phyloP scores from a whole-genome alignment of 768 basidiomycete genomes.

The Tylopilus intermedius region DNA sequence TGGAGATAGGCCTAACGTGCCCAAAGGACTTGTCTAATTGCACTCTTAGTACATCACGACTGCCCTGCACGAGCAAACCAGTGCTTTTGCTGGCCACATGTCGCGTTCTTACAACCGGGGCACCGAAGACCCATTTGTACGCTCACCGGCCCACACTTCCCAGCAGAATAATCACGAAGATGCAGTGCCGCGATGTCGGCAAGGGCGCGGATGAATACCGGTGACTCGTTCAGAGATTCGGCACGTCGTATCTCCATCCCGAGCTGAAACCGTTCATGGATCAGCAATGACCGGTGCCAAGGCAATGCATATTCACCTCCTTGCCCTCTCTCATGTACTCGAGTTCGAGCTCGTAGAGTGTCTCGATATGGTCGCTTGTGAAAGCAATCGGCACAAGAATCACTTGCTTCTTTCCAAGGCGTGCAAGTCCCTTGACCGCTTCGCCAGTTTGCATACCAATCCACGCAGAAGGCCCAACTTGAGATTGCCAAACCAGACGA shows the following conservation, averaged over 20 bases:
- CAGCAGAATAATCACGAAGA: slow-evolving; percentile 55
- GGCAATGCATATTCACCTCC: slow-evolving; percentile 53
- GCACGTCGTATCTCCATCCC: slow-evolving; percentile 88
- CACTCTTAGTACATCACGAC: slow-evolving; percentile 28
- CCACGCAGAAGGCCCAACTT: slow-evolving; percentile 97
- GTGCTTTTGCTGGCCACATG: slow-evolving; percentile 80
- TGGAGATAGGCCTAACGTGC: neutral
- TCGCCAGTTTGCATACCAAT: slow-evolving; percentile 95
- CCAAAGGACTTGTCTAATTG: neutral
- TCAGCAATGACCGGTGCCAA: neutral
- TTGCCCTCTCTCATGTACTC: slow-evolving; percentile 89
- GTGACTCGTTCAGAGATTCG: slow-evolving; percentile 90
- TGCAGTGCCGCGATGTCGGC: slow-evolving; percentile 88
- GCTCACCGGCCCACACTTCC: slow-evolving; percentile 59
- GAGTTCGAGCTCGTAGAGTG: slow-evolving; percentile 91
- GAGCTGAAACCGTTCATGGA: slow-evolving; percentile 44
- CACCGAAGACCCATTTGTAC: slow-evolving; percentile 83
- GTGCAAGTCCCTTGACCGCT: slow-evolving; percentile 81
- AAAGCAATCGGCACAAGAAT: slow-evolving; percentile 95
- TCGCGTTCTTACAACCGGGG: slow-evolving; percentile 88
- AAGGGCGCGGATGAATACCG: slow-evolving; percentile 90
- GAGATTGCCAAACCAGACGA: slow-evolving; percentile 95
- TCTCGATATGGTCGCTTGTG: slow-evolving; percentile 99
- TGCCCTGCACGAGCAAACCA: slow-evolving; percentile 82
- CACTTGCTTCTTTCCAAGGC: slow-evolving; percentile 68